Evolutionary conservation across 1,139 yeast genomes (phyloP).

Genomic region (Chernovozyma sophiae-reginae): DNA sequence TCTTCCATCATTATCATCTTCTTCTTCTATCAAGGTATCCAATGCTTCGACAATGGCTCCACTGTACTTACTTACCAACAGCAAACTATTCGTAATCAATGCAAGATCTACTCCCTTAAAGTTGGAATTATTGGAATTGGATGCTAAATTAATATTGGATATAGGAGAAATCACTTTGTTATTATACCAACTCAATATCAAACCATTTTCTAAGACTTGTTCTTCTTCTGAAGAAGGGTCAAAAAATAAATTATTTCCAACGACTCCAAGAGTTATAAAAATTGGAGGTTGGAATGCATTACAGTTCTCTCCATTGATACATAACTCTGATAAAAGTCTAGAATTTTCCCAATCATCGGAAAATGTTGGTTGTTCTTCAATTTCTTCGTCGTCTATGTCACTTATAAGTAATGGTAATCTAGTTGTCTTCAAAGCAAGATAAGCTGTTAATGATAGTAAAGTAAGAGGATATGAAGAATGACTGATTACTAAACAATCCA

Average conservation of each 20-base stretch:
- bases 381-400: slow-evolving; percentile 48
- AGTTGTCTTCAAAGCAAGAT: slow-evolving; percentile 77
- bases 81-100: slow-evolving; percentile 24
- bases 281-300: slow-evolving; percentile 64
- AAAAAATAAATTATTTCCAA: slow-evolving; percentile 62
- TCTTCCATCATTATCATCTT: slow-evolving; percentile 28
- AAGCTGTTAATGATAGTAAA: slow-evolving; percentile 70
- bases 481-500: slow-evolving; percentile 78
- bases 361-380: slow-evolving; percentile 88
- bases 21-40: slow-evolving; percentile 37
- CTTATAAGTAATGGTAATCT: slow-evolving; percentile 70
- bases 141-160: slow-evolving; percentile 50
- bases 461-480: slow-evolving; percentile 68
- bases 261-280: slow-evolving; percentile 67
- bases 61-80: slow-evolving; percentile 34
- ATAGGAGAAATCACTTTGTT: slow-evolving; percentile 64
- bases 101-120: slow-evolving; percentile 35
- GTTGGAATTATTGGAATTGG: slow-evolving; percentile 36
- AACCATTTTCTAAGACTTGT: slow-evolving; percentile 79
- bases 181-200: slow-evolving; percentile 66
- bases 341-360: slow-evolving; percentile 80
- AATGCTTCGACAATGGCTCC: slow-evolving; percentile 34
- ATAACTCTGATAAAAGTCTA: slow-evolving; percentile 35
- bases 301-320: slow-evolving; percentile 15
- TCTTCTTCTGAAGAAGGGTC: slow-evolving; percentile 89